Conservation (phyloP, 73 alveolate genomes). For the Paramecium sexaurelia region DNA sequence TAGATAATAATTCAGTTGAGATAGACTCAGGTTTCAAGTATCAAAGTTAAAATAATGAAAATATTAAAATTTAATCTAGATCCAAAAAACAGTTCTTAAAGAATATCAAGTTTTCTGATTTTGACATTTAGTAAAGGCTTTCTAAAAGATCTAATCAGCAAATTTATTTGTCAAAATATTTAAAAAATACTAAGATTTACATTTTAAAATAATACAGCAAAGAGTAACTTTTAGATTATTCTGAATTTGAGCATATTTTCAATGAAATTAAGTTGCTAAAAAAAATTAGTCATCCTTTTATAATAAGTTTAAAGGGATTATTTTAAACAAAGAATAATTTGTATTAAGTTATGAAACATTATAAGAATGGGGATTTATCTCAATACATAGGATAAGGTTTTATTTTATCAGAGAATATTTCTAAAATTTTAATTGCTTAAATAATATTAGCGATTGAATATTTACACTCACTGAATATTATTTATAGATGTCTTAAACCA, state of each 20-base stretch:
- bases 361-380: slow-evolving; percentile 43
- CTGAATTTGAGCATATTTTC: not conserved
- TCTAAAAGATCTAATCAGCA: not conserved
- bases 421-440: slow-evolving; percentile 79
- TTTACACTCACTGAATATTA: slow-evolving; percentile 72
- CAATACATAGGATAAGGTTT: not conserved
- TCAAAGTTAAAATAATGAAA: not conserved
- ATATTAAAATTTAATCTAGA: not conserved
- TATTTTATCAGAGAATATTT: slow-evolving; percentile 66
- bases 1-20: not conserved
- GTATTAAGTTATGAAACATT: slow-evolving; percentile 32
- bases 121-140: not conserved
- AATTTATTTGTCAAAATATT: not conserved
- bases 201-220: slow-evolving; percentile 43
- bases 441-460: slow-evolving; percentile 81
- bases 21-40: not conserved
- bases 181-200: not conserved
- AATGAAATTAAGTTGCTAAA: slow-evolving; percentile 8
- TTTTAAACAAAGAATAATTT: slow-evolving; percentile 33
- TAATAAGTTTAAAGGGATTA: not conserved
- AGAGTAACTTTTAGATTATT: not conserved
- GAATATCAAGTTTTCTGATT: not conserved
- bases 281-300: slow-evolving; percentile 48
- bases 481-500: slow-evolving; percentile 84
- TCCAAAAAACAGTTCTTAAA: not conserved